Evolutionary conservation across 148 eudicot species (phyloP), one percentile per base, ranked within the genome.

Genomic region (Rhododendron ferrugineum): DNA sequence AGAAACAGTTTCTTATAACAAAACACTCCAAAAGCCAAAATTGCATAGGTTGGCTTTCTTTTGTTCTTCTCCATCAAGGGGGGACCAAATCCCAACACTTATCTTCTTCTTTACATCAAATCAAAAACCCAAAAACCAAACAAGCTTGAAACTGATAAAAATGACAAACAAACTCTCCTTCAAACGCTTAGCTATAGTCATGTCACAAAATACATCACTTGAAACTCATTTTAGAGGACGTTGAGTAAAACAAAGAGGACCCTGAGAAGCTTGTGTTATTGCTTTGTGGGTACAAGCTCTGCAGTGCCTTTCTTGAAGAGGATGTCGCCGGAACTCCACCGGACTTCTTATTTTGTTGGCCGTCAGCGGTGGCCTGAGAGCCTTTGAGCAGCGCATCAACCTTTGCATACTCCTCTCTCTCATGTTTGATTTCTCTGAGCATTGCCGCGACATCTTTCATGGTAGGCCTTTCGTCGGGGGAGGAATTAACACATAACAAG

Each of bases 371-470:
- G 50, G 47, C 82, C 20, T 90, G 89, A 46, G 91, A 87, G 14
- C 90, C 89, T 89, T 90, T 92, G 37, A 90, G 89, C 6, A 91
- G 85, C 73, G 85, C 82, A 75, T 93, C 94, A 20, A 85, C 94
- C 85, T 93, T 94, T 0, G 90, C 89, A 60, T 87, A 85, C 80
- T 95, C 98, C 77, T 94, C 98, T 60, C 90, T 86, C 60, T 93
- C 97, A 3, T 90, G 92, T 78, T 91, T 95, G 80, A 94, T 93
- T 79, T 95, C 98, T 83, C 91, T 90, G n/a, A 95, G 92, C 98
- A 95, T 95, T 60, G 98, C 97, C 3, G 94, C 93, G 0, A 95
- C 93, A 73, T 95, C 98, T 86, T 93, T 95, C 98, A 95, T 95
- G 8, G 91, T 88, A 2, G 97, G 98, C 89, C 98, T 91, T 37